Conservation (phyloP, 2,329 filamentous ascomycete species). For the Dichotomopilus funicola region DNA sequence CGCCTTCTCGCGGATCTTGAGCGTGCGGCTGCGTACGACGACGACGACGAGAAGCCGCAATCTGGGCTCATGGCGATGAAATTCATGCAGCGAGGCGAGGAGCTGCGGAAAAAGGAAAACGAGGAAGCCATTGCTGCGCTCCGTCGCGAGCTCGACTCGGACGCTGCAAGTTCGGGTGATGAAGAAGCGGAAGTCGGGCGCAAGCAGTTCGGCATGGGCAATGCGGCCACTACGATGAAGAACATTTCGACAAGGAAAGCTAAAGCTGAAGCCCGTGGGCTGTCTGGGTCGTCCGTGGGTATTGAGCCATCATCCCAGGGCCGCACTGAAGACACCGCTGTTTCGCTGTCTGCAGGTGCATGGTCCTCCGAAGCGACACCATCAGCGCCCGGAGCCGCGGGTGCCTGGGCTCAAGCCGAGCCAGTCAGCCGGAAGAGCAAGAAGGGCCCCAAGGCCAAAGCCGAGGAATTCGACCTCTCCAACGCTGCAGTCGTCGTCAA, state of each 20-base stretch:
- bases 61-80: slow-evolving; percentile 76
- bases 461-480: slow-evolving; percentile 37
- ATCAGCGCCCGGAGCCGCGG: slow-evolving; percentile 22
- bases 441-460: slow-evolving; percentile 28
- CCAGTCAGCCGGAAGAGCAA: slow-evolving; percentile 35
- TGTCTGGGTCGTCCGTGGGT: slow-evolving; percentile 11
- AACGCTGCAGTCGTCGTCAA: slow-evolving; percentile 28
- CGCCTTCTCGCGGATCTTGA: slow-evolving; percentile 44
- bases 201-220: slow-evolving; percentile 55
- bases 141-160: slow-evolving; percentile 63
- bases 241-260: slow-evolving; percentile 24
- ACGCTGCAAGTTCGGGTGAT: slow-evolving; percentile 43
- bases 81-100: slow-evolving; percentile 91
- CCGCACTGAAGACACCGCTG: background rate
- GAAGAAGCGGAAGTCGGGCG: slow-evolving; percentile 61
- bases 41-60: slow-evolving; percentile 45
- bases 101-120: slow-evolving; percentile 68
- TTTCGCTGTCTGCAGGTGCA: slow-evolving; percentile 28
- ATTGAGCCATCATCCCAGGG: background rate
- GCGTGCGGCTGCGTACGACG: slow-evolving; percentile 37
- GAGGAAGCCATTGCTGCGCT: slow-evolving; percentile 68
- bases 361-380: slow-evolving; percentile 29
- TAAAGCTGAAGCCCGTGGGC: slow-evolving; percentile 23
- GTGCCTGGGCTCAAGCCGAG: slow-evolving; percentile 37
- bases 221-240: slow-evolving; percentile 18